These are phyloP conservation scores for Mycocentrospora acerina DNA, from an alignment of 2,329 filamentous ascomycete genomes.

Conservation along the genomic window DNA sequence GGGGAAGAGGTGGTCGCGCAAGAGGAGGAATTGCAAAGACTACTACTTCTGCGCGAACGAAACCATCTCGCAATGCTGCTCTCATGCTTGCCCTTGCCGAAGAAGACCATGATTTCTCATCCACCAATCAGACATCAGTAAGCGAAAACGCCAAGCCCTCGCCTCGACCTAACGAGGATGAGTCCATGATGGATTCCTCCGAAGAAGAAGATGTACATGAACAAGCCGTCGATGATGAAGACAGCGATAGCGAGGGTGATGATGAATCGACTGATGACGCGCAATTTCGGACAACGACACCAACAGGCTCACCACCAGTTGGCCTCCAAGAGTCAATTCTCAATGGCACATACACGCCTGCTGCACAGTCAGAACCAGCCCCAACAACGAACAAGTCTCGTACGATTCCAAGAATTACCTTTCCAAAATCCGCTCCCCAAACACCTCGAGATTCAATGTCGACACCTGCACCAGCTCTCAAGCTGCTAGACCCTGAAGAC, in stretches of 20 bases:
- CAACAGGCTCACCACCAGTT: conserved; percentile 21
- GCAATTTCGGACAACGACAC: conserved; percentile 14
- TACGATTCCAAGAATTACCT: conserved; percentile 22
- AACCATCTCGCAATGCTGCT: conserved; percentile 35
- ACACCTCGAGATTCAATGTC: conserved; percentile 29
- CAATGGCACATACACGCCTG: conserved; percentile 9
- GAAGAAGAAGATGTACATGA: conserved; percentile 13
- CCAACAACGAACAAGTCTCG: conserved; percentile 11
- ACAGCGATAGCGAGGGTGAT: conserved; percentile 19
- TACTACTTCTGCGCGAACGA: conserved; percentile 30
- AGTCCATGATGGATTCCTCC: conserved; percentile 13
- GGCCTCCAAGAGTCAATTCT: conserved; percentile 15
- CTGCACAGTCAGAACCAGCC: conserved; percentile 6
- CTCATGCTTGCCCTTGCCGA: conserved; percentile 37
- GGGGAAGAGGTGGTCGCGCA: conserved; percentile 33
- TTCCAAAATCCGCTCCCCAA: conserved; percentile 25
- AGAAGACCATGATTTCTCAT: conserved; percentile 36
- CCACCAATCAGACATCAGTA: conserved; percentile 39
- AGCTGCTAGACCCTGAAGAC: conserved; percentile 33
- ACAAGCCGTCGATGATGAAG: conserved; percentile 9
- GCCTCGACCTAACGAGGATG: conserved; percentile 21
- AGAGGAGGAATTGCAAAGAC: conserved; percentile 23
- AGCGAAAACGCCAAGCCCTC: conserved; percentile 31
- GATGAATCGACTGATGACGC: conserved; percentile 13
- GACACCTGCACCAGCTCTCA: conserved; percentile 26